phyloP scores from a whole-genome alignment of 2,329 filamentous ascomycete species.

The Apiospora phragmitis region DNA sequence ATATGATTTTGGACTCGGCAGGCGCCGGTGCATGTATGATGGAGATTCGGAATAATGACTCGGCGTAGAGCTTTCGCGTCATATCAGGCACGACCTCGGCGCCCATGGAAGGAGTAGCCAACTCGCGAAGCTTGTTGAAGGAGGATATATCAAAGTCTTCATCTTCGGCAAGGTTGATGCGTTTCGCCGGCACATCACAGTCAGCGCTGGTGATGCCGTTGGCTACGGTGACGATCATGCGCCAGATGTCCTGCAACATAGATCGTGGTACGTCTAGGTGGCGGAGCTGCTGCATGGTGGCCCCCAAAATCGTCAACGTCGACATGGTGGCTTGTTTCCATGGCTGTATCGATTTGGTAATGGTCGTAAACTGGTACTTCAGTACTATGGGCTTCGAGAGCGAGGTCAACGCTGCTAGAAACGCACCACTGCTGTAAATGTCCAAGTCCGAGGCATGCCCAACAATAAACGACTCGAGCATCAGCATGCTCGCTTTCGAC shows the following conservation, averaged over 20 bases:
- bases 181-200: slow-evolving; percentile 47
- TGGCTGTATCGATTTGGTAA: slow-evolving; percentile 68
- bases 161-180: slow-evolving; percentile 60
- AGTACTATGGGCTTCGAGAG: slow-evolving; percentile 70
- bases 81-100: slow-evolving; percentile 63
- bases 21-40: slow-evolving; percentile 69
- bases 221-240: slow-evolving; percentile 62
- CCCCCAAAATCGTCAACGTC: slow-evolving; percentile 66
- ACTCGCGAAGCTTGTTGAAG: slow-evolving; percentile 66
- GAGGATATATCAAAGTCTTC: slow-evolving; percentile 79
- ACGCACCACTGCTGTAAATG: slow-evolving; percentile 68
- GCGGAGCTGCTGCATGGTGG: slow-evolving; percentile 62
- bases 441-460: slow-evolving; percentile 62
- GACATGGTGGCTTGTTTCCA: slow-evolving; percentile 82
- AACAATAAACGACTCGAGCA: slow-evolving; percentile 62
- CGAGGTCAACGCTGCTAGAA: slow-evolving; percentile 64
- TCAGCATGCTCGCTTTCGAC: slow-evolving; percentile 76
- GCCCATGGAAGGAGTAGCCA: slow-evolving; percentile 76
- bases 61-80: slow-evolving; percentile 68
- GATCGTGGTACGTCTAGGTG: slow-evolving; percentile 45
- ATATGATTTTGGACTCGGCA: slow-evolving; percentile 58
- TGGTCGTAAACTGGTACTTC: slow-evolving; percentile 77
- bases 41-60: slow-evolving; percentile 78
- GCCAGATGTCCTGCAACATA: slow-evolving; percentile 66
- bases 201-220: slow-evolving; percentile 71